These are phyloP conservation scores for Meira nashicola DNA, from an alignment of 1,284 basidiomycete genomes.

Conservation along the genomic window DNA sequence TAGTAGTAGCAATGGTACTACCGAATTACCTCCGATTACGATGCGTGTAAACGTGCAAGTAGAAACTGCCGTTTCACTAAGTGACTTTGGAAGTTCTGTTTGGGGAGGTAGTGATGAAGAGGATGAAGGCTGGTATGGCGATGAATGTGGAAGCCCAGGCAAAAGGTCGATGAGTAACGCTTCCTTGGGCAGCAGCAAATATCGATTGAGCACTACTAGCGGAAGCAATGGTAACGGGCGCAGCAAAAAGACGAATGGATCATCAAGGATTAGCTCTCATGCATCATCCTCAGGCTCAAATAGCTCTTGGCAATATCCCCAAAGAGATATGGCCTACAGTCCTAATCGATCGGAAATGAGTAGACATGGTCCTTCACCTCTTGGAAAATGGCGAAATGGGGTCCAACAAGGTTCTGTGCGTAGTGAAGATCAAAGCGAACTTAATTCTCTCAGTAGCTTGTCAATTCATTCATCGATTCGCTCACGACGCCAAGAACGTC, in stretches of 20 bases:
- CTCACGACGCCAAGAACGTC: neutral
- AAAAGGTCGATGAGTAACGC: neutral
- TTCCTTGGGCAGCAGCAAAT: neutral
- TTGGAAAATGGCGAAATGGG: neutral
- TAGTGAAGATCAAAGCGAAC: neutral
- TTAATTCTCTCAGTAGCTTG: neutral
- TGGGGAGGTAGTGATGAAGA: slow-evolving; percentile 9
- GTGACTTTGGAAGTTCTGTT: slow-evolving; percentile 13
- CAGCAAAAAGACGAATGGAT: neutral
- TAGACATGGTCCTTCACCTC: neutral
- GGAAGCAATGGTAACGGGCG: neutral
- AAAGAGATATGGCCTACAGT: too few species aligned
- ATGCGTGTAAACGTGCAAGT: slow-evolving; percentile 13
- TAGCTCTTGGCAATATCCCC: too few species aligned
- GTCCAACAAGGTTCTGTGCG: neutral
- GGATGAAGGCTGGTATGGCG: neutral
- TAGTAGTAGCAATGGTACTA: too few species aligned
- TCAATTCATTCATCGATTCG: neutral
- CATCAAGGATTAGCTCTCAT: too few species aligned
- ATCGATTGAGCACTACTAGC: neutral
- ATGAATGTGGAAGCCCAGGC: neutral
- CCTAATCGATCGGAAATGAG: neutral
- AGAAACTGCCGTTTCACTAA: slow-evolving; percentile 1
- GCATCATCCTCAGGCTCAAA: too few species aligned
- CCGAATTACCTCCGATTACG: neutral